These are phyloP conservation scores for Sarocladium brachiariae DNA, from an alignment of 2,329 filamentous ascomycete species.

Conservation along the genomic window DNA sequence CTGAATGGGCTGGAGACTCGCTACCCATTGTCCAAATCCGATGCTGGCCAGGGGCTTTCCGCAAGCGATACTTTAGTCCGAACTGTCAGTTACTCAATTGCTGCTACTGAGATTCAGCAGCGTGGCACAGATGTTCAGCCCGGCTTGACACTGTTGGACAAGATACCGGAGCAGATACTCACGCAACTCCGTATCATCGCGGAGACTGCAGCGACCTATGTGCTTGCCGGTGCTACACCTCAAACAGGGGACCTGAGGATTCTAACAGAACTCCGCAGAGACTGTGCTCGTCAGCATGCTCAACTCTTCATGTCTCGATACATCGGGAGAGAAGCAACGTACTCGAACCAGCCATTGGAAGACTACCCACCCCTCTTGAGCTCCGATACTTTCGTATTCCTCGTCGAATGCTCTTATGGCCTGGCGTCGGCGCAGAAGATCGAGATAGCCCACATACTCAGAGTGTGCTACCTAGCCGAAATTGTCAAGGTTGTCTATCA, in stretches of 20 bases:
- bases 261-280: constrained; percentile 57
- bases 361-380: constrained; percentile 53
- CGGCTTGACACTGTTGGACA: constrained; percentile 71
- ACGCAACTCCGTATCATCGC: constrained; percentile 83
- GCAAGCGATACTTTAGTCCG: constrained; percentile 54
- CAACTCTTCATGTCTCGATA: constrained; percentile 65
- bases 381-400: constrained; percentile 70
- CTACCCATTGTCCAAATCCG: constrained; percentile 21
- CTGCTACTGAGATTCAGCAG: constrained; percentile 85
- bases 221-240: constrained; percentile 63
- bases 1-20: constrained; percentile 44
- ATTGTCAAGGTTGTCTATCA: constrained; percentile 72
- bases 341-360: constrained; percentile 35
- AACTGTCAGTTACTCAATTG: constrained; percentile 76
- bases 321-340: constrained; percentile 34
- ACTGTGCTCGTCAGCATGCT: constrained; percentile 65
- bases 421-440: constrained; percentile 60
- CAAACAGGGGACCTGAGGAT: constrained; percentile 54
- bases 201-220: constrained; percentile 82
- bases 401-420: constrained; percentile 71
- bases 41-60: constrained; percentile 25
- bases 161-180: constrained; percentile 74
- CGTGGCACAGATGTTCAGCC: constrained; percentile 71
- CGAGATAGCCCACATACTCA: constrained; percentile 72
- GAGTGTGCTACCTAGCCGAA: constrained; percentile 85